phyloP scores from a whole-genome alignment of 2,329 filamentous ascomycete species.

The Drechslerella coelobrocha region DNA sequence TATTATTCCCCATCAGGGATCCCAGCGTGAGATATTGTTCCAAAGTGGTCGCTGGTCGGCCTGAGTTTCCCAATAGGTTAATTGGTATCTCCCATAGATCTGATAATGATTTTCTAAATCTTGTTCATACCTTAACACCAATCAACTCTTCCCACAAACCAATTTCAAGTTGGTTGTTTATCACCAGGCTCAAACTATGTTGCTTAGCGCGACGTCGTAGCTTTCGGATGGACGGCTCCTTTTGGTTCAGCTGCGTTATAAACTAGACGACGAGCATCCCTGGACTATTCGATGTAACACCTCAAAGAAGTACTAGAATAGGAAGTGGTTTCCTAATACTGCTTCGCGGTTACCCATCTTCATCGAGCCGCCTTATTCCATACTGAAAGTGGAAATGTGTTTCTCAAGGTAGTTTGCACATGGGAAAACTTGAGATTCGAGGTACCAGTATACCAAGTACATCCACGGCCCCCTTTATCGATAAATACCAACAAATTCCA shows the following conservation, averaged over 20 bases:
- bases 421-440: too few relatives aligned
- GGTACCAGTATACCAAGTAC: too few relatives aligned
- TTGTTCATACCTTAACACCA: neutral
- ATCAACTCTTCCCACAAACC: slow-evolving; percentile 29
- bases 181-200: slow-evolving; percentile 2
- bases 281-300: slow-evolving; percentile 9
- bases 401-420: too few relatives aligned
- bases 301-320: neutral
- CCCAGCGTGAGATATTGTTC: slow-evolving; percentile 17
- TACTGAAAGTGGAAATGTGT: too few relatives aligned
- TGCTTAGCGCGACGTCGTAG: slow-evolving; percentile 3
- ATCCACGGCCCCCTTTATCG: too few relatives aligned
- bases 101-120: slow-evolving; percentile 14
- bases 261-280: slow-evolving; percentile 3
- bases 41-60: neutral
- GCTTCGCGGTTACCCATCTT: neutral
- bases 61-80: slow-evolving; percentile 13
- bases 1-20: slow-evolving; percentile 19
- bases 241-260: neutral
- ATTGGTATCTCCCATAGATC: slow-evolving; percentile 20
- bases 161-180: slow-evolving; percentile 3
- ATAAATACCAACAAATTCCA: too few relatives aligned
- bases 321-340: neutral
- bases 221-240: slow-evolving; percentile 11
- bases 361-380: too few relatives aligned